A percentile compares a stretch with the other conserved stretches of the same genome.
These are phyloP conservation scores for Cladochytrium replicatum DNA, from an alignment of 192 early-diverging fungal species.

Conservation along the genomic window DNA sequence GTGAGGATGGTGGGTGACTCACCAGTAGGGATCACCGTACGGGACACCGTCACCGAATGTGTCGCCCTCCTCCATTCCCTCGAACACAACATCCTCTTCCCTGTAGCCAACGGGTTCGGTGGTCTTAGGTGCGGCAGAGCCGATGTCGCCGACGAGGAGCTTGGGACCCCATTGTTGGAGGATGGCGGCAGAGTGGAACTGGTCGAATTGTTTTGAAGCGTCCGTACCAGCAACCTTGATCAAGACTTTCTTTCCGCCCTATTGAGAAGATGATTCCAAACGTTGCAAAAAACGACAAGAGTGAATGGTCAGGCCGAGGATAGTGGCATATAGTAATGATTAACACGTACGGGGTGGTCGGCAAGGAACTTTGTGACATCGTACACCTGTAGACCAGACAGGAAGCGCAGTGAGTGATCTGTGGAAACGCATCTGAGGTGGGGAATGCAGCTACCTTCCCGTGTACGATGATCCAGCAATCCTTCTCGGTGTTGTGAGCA, in stretches of 20 bases:
- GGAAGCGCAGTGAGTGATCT: slow-evolving; percentile 22
- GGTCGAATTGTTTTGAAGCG: slow-evolving; percentile 75
- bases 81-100: too few species aligned
- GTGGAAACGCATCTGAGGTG: background rate
- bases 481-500: slow-evolving; percentile 56
- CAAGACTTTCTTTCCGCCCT: slow-evolving; percentile 54
- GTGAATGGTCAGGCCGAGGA: too few species aligned
- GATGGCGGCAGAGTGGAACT: slow-evolving; percentile 65
- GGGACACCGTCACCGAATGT: slow-evolving; percentile 70
- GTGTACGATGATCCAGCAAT: slow-evolving; percentile 73
- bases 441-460: slow-evolving; percentile 54
- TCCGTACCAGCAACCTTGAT: slow-evolving; percentile 71
- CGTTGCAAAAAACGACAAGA: too few species aligned
- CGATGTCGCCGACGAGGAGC: too few species aligned
- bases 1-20: too few species aligned
- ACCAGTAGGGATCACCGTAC: slow-evolving; percentile 73
- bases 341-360: slow-evolving; percentile 21
- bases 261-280: background rate
- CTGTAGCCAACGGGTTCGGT: too few species aligned
- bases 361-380: slow-evolving; percentile 23
- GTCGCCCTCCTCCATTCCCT: too few species aligned
- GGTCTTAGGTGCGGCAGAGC: too few species aligned
- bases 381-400: slow-evolving; percentile 48
- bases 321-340: too few species aligned
- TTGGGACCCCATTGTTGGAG: slow-evolving; percentile 54